Evolutionary conservation across 768 basidiomycete genomes (phyloP), one percentile per base, ranked within the genome.

Genomic region (Mycena metata): DNA sequence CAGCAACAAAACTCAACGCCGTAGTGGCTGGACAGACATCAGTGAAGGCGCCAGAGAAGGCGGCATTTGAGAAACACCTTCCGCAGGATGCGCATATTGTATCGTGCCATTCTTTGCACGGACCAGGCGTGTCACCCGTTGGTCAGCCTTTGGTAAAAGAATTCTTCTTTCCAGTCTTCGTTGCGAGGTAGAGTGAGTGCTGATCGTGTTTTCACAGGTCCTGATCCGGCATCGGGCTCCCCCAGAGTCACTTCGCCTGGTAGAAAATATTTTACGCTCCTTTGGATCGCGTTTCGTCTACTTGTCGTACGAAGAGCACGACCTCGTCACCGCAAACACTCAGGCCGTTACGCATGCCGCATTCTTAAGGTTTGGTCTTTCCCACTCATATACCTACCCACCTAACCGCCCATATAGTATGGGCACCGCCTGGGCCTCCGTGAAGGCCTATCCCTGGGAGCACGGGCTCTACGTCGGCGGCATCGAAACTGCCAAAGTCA

Each of bases 271-370:
- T 42, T 86, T 99, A 57, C 83, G 84, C 6, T 91, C 91, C 19
- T 89, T 99, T 74, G 84, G 87, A 51, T 95, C 93, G 2, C 89
- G 96, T 61, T 95, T 90, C 73, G 97, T 99, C 43, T 91, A 98
- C 77, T 84, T 99, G 45, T 91, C 90, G n/a, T 99, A 98, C 79
- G 94, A 96, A 69, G 96, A 98, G 60, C 98, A 99, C 75, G 98
- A 99, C 75, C 84, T 89, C 46, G 94, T 99, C 54, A 99, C 98
- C 0, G 98, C 98, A 15, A 99, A 99, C 73, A 99, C 98, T 0
- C 98, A 99, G 79, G 98, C 97, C 0, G 97, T 98, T 16, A 98
- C 96, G 0, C 98, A 99, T 74, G 97, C 97, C 15, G 98, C 98
- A 0, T 99, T 99, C 83, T 84, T 99, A 21, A 95, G 91, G 96